Evolutionary conservation across 140 eudicot species (phyloP).

Genomic region (Stevia rebaudiana): DNA sequence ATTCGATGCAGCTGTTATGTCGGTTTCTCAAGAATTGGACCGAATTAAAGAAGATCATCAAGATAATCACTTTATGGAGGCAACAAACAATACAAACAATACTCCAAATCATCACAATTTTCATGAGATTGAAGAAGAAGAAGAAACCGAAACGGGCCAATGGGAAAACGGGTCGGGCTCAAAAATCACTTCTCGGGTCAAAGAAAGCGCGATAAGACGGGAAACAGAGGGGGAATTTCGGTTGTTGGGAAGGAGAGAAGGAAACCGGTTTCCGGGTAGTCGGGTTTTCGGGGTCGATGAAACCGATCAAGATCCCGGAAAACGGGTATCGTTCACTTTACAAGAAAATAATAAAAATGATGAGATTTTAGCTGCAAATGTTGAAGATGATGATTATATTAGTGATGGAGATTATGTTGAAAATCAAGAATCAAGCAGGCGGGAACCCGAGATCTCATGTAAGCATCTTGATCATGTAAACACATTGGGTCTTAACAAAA

Average conservation of each 20-base stretch:
- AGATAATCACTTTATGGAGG: conserved; percentile 35
- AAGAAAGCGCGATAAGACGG: conserved; percentile 89
- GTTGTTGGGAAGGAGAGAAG: conserved; percentile 83
- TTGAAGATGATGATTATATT: conserved; percentile 66
- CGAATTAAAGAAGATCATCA: conserved; percentile 53
- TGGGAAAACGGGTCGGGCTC: conserved; percentile 49
- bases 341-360: conserved; percentile 50
- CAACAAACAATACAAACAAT: conserved; percentile 12
- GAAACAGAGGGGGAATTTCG: conserved; percentile 98
- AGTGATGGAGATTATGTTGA: conserved; percentile 73
- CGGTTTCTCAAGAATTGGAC: conserved; percentile 66
- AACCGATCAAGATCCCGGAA: conserved; percentile 37
- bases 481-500: conserved; percentile 82
- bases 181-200: conserved; percentile 37
- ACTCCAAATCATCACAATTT: conserved; percentile 33
- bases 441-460: conserved; percentile 85
- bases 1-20: conserved; percentile 89
- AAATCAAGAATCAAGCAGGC: conserved; percentile 65
- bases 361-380: conserved; percentile 44
- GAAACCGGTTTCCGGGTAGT: conserved; percentile 58
- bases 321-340: conserved; percentile 79
- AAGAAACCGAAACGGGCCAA: conserved; percentile 41
- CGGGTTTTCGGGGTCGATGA: conserved; percentile 69
- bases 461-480: conserved; percentile 93
- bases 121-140: conserved; percentile 57